Percentiles rank a stretch among this genome's conserved stretches.
These are phyloP conservation scores for Boletus vinaceobasis DNA, from an alignment of 768 basidiomycete species.

Conservation along the genomic window DNA sequence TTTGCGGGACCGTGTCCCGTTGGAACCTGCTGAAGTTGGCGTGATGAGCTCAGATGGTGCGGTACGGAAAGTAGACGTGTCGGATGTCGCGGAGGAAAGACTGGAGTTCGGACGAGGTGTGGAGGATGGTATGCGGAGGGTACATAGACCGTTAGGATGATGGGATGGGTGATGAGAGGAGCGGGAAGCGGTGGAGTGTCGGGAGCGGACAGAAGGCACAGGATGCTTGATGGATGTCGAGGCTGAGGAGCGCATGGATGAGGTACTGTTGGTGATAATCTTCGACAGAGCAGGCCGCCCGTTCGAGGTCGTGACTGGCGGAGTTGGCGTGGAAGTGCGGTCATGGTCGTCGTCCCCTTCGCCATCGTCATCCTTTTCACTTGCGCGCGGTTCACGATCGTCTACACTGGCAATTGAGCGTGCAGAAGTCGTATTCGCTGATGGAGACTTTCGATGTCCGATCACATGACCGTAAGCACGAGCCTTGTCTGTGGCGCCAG, in stretches of 20 bases:
- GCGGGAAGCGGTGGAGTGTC: slow-evolving; percentile 24
- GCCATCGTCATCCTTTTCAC: slow-evolving; percentile 3
- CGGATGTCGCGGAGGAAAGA: slow-evolving; percentile 31
- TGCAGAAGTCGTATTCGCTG: slow-evolving; percentile 8
- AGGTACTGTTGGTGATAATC: slow-evolving; percentile 24
- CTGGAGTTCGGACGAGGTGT: slow-evolving; percentile 24
- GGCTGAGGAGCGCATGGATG: slow-evolving; percentile 22
- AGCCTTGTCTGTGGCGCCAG: slow-evolving; percentile 24
- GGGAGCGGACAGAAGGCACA: slow-evolving; percentile 14
- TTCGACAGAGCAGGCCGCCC: slow-evolving; percentile 27
- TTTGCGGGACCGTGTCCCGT: slow-evolving; percentile 27
- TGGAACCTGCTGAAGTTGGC: slow-evolving; percentile 27
- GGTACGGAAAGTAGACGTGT: slow-evolving; percentile 29
- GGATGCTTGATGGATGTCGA: slow-evolving; percentile 17
- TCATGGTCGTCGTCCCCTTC: slow-evolving; percentile 13
- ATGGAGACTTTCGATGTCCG: slow-evolving; percentile 24
- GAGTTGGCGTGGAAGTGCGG: slow-evolving; percentile 14
- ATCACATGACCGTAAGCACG: slow-evolving; percentile 12
- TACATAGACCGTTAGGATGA: slow-evolving; percentile 25
- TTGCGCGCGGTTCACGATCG: not conserved
- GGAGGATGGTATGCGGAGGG: slow-evolving; percentile 30
- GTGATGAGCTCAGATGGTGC: slow-evolving; percentile 29
- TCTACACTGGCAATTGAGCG: not conserved
- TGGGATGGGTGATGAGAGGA: slow-evolving; percentile 21
- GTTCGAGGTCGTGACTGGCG: slow-evolving; percentile 11